Percentiles rank a stretch among this genome's conserved stretches.
Evolutionary conservation across 495 filamentous ascomycete genomes (phyloP).

Genomic region (Thozetella sp.): DNA sequence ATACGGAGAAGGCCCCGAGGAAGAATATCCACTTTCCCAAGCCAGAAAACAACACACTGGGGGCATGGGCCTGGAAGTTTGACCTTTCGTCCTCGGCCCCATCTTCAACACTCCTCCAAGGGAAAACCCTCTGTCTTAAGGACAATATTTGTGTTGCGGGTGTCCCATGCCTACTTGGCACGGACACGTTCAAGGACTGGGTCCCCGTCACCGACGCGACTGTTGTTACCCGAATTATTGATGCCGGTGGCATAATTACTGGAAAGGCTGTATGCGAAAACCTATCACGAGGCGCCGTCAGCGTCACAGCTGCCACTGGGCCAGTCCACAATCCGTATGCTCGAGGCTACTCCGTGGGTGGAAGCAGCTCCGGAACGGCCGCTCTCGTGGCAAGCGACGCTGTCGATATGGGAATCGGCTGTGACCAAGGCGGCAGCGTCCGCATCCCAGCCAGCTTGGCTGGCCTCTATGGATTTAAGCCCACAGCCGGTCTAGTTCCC

Average conservation of each 20-base stretch:
- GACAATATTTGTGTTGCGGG: conserved; percentile 38
- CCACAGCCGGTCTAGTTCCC: conserved; percentile 50
- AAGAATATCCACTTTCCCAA: conserved; percentile 23
- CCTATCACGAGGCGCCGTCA: conserved; percentile 38
- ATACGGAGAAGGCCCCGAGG: conserved; percentile 23
- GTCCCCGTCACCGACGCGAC: conserved; percentile 35
- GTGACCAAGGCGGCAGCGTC: conserved; percentile 64
- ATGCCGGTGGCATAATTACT: conserved; percentile 30
- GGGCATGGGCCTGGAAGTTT: conserved; percentile 23
- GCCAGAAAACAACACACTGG: conserved; percentile 18
- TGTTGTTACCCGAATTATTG: conserved; percentile 30
- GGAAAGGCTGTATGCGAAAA: conserved; percentile 50
- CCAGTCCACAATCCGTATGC: conserved; percentile 51
- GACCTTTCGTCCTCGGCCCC: conserved; percentile 25
- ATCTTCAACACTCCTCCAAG: conserved; percentile 25
- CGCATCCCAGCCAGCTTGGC: conserved; percentile 54
- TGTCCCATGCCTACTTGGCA: conserved; percentile 36
- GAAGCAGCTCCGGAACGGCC: conserved; percentile 58
- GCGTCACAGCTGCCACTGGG: conserved; percentile 48
- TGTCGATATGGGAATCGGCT: conserved; percentile 59
- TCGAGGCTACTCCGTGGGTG: conserved; percentile 53
- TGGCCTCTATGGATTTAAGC: conserved; percentile 49
- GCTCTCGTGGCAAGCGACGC: conserved; percentile 51
- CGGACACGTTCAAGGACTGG: conserved; percentile 32
- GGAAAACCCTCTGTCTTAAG: conserved; percentile 34